phyloP scores from a whole-genome alignment of 345 rosid species.

The Murraya paniculata region DNA sequence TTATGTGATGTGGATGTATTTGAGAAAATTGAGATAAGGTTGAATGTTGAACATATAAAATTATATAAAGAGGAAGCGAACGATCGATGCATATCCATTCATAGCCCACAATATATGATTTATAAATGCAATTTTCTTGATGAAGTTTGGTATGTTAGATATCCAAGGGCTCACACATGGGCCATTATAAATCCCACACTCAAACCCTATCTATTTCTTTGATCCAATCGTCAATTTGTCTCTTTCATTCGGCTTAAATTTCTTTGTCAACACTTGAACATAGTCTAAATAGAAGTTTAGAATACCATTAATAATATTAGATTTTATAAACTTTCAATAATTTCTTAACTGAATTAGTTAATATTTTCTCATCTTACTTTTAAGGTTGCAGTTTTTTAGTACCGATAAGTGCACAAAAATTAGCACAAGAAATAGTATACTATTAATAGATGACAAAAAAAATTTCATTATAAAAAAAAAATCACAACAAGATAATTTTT shows the following conservation, averaged over 20 bases:
- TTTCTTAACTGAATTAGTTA: no score
- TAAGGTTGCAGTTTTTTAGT: no score
- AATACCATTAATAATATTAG: not conserved
- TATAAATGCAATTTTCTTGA: not conserved
- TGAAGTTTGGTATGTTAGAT: conserved; percentile 21
- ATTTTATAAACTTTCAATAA: not conserved
- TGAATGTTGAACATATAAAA: not conserved
- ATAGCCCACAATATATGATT: not conserved
- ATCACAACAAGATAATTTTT: no score
- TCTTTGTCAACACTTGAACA: not conserved
- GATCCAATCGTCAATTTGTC: not conserved
- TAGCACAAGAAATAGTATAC: no score
- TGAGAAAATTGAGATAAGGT: conserved; percentile 10
- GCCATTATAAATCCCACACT: not conserved
- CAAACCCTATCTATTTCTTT: not conserved
- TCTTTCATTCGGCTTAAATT: not conserved
- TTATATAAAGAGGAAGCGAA: not conserved
- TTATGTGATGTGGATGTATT: not conserved
- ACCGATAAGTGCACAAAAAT: no score
- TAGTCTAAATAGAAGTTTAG: not conserved
- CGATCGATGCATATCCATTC: conserved; percentile 1
- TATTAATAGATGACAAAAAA: no score
- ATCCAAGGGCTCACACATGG: conserved; percentile 8
- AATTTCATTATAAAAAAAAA: no score
- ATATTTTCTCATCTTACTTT: no score